Percentiles rank a stretch among this genome's conserved stretches.
Evolutionary conservation across 2,329 filamentous ascomycete species (phyloP).

Genomic region (Biscogniauxia sp.): DNA sequence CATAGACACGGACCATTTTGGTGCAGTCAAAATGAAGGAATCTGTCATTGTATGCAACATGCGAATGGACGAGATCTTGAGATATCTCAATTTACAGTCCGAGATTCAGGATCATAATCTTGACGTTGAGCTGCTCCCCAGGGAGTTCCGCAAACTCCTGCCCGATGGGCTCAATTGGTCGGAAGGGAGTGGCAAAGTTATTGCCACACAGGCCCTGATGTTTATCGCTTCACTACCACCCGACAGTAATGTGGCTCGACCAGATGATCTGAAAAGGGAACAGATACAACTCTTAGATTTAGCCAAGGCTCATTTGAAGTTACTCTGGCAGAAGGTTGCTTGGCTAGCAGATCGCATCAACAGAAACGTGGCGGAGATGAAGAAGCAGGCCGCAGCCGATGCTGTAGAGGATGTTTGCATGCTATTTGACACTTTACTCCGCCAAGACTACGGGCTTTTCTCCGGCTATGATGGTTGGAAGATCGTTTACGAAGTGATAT

Average conservation of each 20-base stretch:
- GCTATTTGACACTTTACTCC: slow-evolving; percentile 5
- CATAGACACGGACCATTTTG: slow-evolving; percentile 24
- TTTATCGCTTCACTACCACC: slow-evolving; percentile 11
- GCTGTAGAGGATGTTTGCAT: slow-evolving; percentile 3
- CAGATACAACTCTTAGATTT: neutral
- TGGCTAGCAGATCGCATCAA: slow-evolving; percentile 11
- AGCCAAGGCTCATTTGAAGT: neutral
- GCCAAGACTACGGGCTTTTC: neutral
- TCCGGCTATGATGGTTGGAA: slow-evolving; percentile 10
- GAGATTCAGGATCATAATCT: slow-evolving; percentile 29
- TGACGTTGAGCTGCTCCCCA: slow-evolving; percentile 20
- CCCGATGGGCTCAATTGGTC: slow-evolving; percentile 3
- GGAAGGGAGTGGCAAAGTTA: slow-evolving; percentile 5
- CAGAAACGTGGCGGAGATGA: neutral
- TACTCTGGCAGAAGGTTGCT: slow-evolving; percentile 8
- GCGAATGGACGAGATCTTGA: slow-evolving; percentile 19
- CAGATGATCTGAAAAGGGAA: neutral
- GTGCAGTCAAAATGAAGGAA: slow-evolving; percentile 16
- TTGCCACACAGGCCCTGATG: slow-evolving; percentile 8
- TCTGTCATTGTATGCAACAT: slow-evolving; percentile 29
- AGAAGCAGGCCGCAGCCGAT: neutral
- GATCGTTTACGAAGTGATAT: neutral
- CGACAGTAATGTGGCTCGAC: neutral
- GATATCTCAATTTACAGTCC: slow-evolving; percentile 32
- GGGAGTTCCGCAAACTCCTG: slow-evolving; percentile 1